Percentiles rank a stretch among this genome's conserved stretches.
These are phyloP conservation scores for Daldinia decipiens DNA, from an alignment of 495 filamentous ascomycete genomes.

Conservation along the genomic window DNA sequence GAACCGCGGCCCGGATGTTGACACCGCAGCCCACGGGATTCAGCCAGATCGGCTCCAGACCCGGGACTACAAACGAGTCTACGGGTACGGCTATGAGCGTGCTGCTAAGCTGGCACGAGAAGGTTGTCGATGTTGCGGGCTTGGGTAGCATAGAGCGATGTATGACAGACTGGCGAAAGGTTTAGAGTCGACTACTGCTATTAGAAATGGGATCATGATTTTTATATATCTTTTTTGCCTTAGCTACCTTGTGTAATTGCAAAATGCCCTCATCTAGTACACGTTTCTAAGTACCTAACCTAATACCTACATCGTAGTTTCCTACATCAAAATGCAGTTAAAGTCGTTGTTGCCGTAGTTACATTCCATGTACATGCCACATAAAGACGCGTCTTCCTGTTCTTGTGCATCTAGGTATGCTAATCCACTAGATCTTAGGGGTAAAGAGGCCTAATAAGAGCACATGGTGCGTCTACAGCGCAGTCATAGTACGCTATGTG, in stretches of 20 bases:
- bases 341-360: not conserved
- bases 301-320: not conserved
- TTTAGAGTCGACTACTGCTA: conserved; percentile 57
- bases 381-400: not conserved
- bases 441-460: not conserved
- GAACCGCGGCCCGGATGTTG: conserved; percentile 60
- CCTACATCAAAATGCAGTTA: not conserved
- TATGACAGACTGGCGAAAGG: conserved; percentile 92
- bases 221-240: not conserved
- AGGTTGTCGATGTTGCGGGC: conserved; percentile 89
- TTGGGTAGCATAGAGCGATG: conserved; percentile 86
- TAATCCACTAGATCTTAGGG: not conserved
- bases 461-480: not conserved
- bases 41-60: conserved; percentile 78
- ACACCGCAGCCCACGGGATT: conserved; percentile 86
- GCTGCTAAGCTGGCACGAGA: conserved; percentile 94
- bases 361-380: not conserved
- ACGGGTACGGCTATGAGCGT: conserved; percentile 92
- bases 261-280: conserved; percentile 1
- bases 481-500: not conserved
- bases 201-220: conserved; percentile 26
- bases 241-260: not conserved
- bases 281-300: not conserved
- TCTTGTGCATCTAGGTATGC: not conserved
- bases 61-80: conserved; percentile 72